Conservation (phyloP, 169 alveolate genomes). For the Fabrea salina region DNA sequence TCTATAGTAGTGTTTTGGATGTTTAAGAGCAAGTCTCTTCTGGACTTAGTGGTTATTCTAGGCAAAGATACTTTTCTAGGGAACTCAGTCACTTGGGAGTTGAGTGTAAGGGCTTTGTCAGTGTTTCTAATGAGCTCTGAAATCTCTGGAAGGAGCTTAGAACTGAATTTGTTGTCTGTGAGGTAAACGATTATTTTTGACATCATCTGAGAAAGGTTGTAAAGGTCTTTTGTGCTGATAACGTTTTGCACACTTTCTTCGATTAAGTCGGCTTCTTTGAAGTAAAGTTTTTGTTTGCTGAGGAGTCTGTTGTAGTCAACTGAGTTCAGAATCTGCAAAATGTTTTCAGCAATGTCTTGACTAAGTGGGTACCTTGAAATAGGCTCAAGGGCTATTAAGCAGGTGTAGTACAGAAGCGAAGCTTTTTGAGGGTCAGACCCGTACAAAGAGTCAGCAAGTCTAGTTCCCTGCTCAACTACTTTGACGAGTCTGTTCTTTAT, state of each 20-base stretch:
- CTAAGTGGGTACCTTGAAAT: neutral
- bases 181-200: neutral
- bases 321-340: neutral
- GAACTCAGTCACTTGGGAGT: neutral
- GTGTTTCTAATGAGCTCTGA: neutral
- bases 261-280: neutral
- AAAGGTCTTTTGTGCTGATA: neutral
- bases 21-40: neutral
- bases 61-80: neutral
- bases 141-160: neutral
- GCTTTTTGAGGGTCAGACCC: neutral
- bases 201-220: neutral
- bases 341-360: neutral
- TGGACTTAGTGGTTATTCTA: neutral
- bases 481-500: neutral
- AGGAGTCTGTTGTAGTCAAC: neutral
- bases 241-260: neutral
- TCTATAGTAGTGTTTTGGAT: neutral
- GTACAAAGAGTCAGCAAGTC: neutral
- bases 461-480: neutral
- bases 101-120: neutral
- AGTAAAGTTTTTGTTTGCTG: neutral
- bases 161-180: neutral
- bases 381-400: neutral
- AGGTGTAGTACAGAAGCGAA: neutral